Conservation (phyloP, 176 grass and related monocot genomes). For the Secale cereale region DNA sequence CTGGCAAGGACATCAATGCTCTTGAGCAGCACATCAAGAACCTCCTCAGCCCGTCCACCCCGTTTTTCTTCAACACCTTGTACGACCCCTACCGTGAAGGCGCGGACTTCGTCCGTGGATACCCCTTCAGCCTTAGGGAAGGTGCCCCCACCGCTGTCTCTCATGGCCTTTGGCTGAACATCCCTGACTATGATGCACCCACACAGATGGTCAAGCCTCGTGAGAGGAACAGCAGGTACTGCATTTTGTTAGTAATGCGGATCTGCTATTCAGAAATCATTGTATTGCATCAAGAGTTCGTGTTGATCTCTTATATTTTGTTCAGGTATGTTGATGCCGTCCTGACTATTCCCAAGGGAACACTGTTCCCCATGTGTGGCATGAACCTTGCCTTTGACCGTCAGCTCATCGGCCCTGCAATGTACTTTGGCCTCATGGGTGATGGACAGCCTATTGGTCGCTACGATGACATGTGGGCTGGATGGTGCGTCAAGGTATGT, state of each 20-base stretch:
- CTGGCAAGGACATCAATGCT: constrained; percentile 86
- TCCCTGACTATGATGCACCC: constrained; percentile 96
- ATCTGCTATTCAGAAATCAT: not conserved
- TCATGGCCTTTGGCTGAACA: constrained; percentile 90
- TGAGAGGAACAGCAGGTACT: constrained; percentile 82
- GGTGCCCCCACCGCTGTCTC: constrained; percentile 72
- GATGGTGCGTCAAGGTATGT: constrained; percentile 74
- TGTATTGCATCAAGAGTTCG: not conserved
- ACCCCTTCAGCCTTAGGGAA: constrained; percentile 89
- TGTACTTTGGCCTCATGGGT: constrained; percentile 84
- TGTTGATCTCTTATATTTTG: not conserved
- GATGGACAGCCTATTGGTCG: constrained; percentile 62
- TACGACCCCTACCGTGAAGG: constrained; percentile 85
- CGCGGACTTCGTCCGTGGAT: constrained; percentile 88
- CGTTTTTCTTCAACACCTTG: constrained; percentile 92
- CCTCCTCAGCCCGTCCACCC: constrained; percentile 71
- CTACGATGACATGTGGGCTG: constrained; percentile 87
- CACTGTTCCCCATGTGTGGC: constrained; percentile 72
- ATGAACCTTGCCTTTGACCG: constrained; percentile 73
- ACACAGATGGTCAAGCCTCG: constrained; percentile 87
- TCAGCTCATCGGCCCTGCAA: constrained; percentile 66
- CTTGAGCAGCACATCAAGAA: constrained; percentile 96
- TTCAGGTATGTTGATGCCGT: constrained; percentile 82
- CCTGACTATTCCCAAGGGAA: constrained; percentile 67
- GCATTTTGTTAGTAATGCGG: not conserved